These are phyloP conservation scores for Polytrichum commune DNA, from an alignment of 225 moss, liverwort and hornwort genomes.

Conservation along the genomic window DNA sequence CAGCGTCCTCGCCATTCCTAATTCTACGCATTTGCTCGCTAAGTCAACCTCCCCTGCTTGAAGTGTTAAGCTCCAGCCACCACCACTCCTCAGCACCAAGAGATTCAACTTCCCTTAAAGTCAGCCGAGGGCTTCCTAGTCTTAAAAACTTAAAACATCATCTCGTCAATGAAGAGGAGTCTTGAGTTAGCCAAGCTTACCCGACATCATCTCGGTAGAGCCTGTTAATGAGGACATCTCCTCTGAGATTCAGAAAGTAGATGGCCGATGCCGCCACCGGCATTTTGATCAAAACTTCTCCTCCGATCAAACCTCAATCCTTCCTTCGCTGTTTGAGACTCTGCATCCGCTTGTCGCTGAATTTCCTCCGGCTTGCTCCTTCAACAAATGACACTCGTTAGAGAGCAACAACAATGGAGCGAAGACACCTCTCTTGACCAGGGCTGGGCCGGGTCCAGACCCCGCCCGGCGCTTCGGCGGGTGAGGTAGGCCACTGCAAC, in stretches of 20 bases:
- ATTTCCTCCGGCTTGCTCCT: too few species aligned
- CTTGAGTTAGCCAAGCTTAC: slow-evolving; percentile 3
- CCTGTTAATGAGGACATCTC: slow-evolving; percentile 27
- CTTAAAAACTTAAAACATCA: background rate
- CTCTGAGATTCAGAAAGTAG: slow-evolving; percentile 27
- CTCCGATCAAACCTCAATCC: background rate
- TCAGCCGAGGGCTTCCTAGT: too few species aligned
- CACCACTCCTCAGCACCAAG: too few species aligned
- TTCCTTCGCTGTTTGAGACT: background rate
- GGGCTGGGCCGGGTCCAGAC: background rate
- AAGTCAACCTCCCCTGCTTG: too few species aligned
- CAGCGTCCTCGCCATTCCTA: too few species aligned
- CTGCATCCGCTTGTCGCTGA: too few species aligned
- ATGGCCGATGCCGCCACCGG: slow-evolving; percentile 27
- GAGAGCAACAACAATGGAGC: too few species aligned
- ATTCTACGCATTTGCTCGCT: too few species aligned
- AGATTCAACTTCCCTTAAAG: too few species aligned
- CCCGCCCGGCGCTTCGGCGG: background rate
- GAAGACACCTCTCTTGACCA: background rate
- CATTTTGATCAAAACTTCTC: slow-evolving; percentile 9
- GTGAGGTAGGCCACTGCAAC: background rate
- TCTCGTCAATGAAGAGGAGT: background rate
- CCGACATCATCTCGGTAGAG: slow-evolving; percentile 26
- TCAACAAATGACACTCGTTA: too few species aligned
- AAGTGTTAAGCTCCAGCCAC: too few species aligned